Conservation (phyloP, 1,284 basidiomycete genomes). For the Malassezia vespertilionis region DNA sequence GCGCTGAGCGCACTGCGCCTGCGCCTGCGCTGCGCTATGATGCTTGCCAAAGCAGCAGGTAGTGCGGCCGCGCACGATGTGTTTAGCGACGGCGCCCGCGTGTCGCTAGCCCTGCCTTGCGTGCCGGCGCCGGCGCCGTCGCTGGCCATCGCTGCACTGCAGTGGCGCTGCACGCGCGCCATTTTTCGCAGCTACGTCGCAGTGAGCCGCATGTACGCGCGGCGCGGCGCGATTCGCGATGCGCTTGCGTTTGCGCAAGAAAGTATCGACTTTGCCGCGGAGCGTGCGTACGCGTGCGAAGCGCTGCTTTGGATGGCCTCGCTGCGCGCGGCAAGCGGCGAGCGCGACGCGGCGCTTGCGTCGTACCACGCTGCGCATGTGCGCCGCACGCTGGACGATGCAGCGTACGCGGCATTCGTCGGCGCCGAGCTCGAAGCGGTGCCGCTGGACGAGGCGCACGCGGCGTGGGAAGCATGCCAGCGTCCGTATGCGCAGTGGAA, state of each 20-base stretch:
- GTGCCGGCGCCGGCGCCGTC: neutral
- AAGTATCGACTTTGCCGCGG: constrained; percentile 26
- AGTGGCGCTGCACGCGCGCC: constrained; percentile 4
- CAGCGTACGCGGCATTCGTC: neutral
- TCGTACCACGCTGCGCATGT: neutral
- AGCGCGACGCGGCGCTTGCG: neutral
- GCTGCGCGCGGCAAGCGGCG: constrained; percentile 21
- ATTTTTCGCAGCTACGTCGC: constrained; percentile 13
- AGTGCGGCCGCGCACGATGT: constrained; percentile 1
- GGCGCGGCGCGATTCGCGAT: constrained; percentile 33
- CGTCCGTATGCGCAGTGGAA: neutral
- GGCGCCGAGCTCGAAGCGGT: constrained; percentile 1
- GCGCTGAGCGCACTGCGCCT: constrained; percentile 7
- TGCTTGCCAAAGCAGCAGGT: constrained; percentile 1
- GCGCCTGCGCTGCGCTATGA: constrained; percentile 3
- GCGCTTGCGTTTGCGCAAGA: constrained; percentile 35
- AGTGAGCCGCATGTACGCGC: constrained; percentile 24
- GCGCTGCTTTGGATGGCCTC: constrained; percentile 29
- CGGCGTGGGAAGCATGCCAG: neutral
- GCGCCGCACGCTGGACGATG: neutral
- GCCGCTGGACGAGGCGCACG: neutral
- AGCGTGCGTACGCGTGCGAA: constrained; percentile 19
- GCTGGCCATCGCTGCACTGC: constrained; percentile 1
- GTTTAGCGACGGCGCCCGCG: neutral
- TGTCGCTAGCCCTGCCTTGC: too few relatives aligned